Evolutionary conservation across 768 basidiomycete genomes (phyloP), one percentile per base, ranked within the genome.

Genomic region (Baorangia bicolor): DNA sequence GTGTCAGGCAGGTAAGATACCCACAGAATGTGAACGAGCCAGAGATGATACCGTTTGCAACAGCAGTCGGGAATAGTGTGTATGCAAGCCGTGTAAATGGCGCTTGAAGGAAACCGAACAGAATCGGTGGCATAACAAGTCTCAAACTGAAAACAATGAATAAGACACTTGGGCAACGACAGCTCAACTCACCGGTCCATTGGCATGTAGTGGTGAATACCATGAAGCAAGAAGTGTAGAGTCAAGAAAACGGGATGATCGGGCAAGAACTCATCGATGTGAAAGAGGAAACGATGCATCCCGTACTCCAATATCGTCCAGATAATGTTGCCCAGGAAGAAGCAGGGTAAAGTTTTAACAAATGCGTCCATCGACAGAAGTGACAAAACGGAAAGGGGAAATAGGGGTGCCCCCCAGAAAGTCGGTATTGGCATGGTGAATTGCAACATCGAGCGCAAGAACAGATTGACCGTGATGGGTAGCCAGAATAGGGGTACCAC

Each of bases 201-300:
- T 16, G 94, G 97, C 60, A 99, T 77, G 67, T 95, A 99, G 72
- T 99, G 97, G 69, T 99, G 97, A 34, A 99, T 85, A 16, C 97
- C 97, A 67, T 98, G 97, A 69, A 92, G 77, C 65, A 92, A 69
- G 75, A 99, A 99, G 69, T 99, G 97, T 25, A 98, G 69, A 40
- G 85, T 84, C 66, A 98, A 78, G 73, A 88, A 91, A 49, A 76
- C 74, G 6, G 88, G 87, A 54, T 75, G 78, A 72, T 99, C 97
- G 3, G 97, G 97, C 21, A 99, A 81, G 65, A 79, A 72, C 10
- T 84, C 79, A 67, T 99, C 97, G 63, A 99, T 75, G 72, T 99
- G 97, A 85, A 99, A 99, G 47, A 99, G 75, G 84, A 98, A 98
- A 39, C 97, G 88, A 73, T 99, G 97, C 65, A 99, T 75, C 13